These are phyloP conservation scores for Colletotrichum magnum DNA, from an alignment of 2,329 filamentous ascomycete species.

Conservation along the genomic window DNA sequence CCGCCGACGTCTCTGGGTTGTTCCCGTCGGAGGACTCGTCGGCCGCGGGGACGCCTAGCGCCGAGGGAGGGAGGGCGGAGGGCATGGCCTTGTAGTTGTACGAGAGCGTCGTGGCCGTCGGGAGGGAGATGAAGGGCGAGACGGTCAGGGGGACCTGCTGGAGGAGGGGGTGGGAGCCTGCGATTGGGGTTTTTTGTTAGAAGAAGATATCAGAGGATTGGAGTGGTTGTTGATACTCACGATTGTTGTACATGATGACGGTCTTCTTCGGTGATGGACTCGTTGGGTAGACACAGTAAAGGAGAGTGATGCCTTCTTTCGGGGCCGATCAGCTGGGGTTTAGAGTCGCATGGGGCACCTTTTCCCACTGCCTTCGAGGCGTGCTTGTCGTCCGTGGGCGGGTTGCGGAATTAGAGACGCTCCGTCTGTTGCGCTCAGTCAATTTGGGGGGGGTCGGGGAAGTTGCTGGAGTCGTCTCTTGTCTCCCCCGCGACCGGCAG, in stretches of 20 bases:
- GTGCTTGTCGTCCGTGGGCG: not conserved
- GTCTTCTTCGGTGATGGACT: not conserved
- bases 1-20: no score
- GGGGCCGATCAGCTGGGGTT: constrained; percentile 16
- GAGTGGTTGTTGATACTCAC: constrained; percentile 44
- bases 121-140: constrained; percentile 93
- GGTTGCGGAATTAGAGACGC: not conserved
- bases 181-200: not conserved
- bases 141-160: constrained; percentile 94
- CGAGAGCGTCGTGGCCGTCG: constrained; percentile 89
- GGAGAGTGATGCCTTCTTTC: not conserved
- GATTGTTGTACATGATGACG: constrained; percentile 47
- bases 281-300: not conserved
- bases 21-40: constrained; percentile 44
- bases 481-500: constrained; percentile 10
- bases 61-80: constrained; percentile 84
- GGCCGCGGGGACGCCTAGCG: constrained; percentile 65
- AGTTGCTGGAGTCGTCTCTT: not conserved
- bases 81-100: constrained; percentile 96
- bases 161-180: constrained; percentile 87
- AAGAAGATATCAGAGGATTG: not conserved
- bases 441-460: not conserved
- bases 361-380: no score
- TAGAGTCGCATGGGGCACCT: constrained; percentile 4
- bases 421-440: not conserved